Conservation (phyloP, 2,329 filamentous ascomycete species). For the Neurospora crassa region DNA sequence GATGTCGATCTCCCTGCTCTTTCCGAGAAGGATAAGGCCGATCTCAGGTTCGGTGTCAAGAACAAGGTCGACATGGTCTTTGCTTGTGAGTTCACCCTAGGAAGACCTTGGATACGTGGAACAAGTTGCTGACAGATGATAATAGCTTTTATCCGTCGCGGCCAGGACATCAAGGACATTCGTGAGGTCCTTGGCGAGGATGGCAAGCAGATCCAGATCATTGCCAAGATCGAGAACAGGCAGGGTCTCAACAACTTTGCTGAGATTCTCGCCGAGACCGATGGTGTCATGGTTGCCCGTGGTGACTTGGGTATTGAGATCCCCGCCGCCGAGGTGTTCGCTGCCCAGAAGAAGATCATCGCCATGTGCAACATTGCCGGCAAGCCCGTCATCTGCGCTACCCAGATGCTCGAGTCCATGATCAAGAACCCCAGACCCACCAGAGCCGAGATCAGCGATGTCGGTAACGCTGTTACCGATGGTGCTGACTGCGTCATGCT, state of each 20-base stretch:
- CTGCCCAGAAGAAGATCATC: constrained; percentile 99
- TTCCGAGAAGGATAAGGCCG: constrained; percentile 94
- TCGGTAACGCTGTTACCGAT: constrained; percentile 95
- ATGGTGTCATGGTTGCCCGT: constrained; percentile 99
- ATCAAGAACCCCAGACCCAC: constrained; percentile 99
- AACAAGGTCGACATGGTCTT: constrained; percentile 99
- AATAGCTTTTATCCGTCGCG: constrained; percentile 77
- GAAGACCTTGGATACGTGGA: not conserved
- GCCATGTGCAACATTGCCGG: constrained; percentile 99
- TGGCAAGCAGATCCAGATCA: constrained; percentile 96
- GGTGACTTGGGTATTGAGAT: constrained; percentile 98
- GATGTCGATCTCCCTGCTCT: constrained; percentile 96
- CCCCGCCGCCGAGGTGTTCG: constrained; percentile 94
- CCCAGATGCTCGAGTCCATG: constrained; percentile 99
- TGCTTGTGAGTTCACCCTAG: constrained; percentile 41
- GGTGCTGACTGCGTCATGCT: constrained; percentile 99
- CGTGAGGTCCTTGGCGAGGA: constrained; percentile 83
- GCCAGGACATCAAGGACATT: constrained; percentile 87
- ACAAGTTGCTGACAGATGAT: not conserved
- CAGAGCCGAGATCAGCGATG: constrained; percentile 95
- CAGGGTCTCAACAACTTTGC: constrained; percentile 99
- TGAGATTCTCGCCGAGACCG: constrained; percentile 90
- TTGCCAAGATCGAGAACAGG: constrained; percentile 99
- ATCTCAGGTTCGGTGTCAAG: constrained; percentile 93
- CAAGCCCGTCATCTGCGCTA: constrained; percentile 98